Percentiles rank a stretch among this genome's conserved stretches.
Evolutionary conservation across 2,329 filamentous ascomycete species (phyloP).

Genomic region (Colletotrichum nymphaeae): DNA sequence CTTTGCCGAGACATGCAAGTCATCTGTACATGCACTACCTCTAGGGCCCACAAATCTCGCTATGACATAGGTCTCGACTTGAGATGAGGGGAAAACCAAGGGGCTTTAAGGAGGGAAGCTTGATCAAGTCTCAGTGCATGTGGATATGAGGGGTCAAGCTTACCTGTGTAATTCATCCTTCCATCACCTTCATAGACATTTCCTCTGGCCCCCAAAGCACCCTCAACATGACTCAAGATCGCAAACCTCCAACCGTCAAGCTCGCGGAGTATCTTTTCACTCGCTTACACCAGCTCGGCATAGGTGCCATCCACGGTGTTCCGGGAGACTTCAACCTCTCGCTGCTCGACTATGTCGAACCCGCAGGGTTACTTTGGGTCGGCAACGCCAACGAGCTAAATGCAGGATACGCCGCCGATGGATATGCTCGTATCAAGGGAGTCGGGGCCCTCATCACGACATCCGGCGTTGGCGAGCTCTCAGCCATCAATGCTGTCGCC

Average conservation of each 20-base stretch:
- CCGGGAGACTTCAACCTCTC: conserved; percentile 55
- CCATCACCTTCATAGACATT: background rate
- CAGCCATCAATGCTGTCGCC: conserved; percentile 68
- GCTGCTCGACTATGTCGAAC: conserved; percentile 50
- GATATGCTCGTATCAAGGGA: conserved; percentile 66
- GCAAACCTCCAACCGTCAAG: conserved; percentile 42
- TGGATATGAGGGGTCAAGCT: background rate
- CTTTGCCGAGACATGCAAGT: background rate
- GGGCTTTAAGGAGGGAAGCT: background rate
- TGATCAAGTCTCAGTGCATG: background rate
- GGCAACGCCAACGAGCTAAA: conserved; percentile 70
- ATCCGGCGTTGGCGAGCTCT: conserved; percentile 69
- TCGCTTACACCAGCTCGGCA: conserved; percentile 67
- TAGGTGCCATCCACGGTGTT: conserved; percentile 65
- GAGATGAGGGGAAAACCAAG: conserved; percentile 2
- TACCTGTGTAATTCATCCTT: background rate
- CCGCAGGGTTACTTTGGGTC: conserved; percentile 53
- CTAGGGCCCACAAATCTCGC: background rate
- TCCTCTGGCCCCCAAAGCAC: background rate
- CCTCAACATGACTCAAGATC: background rate
- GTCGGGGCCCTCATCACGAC: conserved; percentile 65
- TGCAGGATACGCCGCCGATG: conserved; percentile 67
- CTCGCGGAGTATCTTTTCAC: conserved; percentile 72
- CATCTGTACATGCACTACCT: background rate
- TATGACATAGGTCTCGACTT: background rate